A percentile compares a stretch with the other conserved stretches of the same genome.
phyloP scores from a whole-genome alignment of 306 rosid species.

The Rosa persica region DNA sequence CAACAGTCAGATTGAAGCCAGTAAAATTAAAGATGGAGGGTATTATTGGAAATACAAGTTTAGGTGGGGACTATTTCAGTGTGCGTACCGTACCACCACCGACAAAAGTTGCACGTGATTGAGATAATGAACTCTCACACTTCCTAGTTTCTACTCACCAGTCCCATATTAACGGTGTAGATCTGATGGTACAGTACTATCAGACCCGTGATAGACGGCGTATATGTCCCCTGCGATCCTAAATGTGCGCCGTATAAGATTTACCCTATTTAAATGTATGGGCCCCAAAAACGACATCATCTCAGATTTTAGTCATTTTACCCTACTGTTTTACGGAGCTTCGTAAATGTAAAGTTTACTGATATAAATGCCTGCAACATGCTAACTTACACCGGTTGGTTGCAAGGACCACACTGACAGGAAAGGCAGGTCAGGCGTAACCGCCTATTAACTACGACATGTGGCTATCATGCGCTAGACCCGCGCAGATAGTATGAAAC shows the following conservation, averaged over 20 bases:
- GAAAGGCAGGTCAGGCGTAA: neutral
- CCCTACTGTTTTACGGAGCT: neutral
- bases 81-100: conserved; percentile 32
- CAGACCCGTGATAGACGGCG: conserved; percentile 25
- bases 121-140: conserved; percentile 17
- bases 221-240: conserved; percentile 28
- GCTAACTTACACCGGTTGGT: neutral
- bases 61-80: neutral
- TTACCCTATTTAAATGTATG: neutral
- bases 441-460: conserved; percentile 1
- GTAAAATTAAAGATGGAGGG: neutral
- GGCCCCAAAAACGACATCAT: conserved; percentile 10
- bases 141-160: conserved; percentile 18
- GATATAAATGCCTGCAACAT: neutral
- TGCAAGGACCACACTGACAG: neutral
- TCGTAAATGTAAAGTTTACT: neutral
- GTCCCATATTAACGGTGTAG: conserved; percentile 37
- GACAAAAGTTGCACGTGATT: conserved; percentile 55
- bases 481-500: neutral
- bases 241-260: conserved; percentile 20
- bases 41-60: neutral
- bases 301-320: neutral
- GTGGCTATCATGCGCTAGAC: conserved; percentile 15
- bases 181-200: conserved; percentile 6
- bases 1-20: neutral